These are phyloP conservation scores for Globisporangium nodosum DNA, from an alignment of 352 stramenopile genomes.

Conservation along the genomic window DNA sequence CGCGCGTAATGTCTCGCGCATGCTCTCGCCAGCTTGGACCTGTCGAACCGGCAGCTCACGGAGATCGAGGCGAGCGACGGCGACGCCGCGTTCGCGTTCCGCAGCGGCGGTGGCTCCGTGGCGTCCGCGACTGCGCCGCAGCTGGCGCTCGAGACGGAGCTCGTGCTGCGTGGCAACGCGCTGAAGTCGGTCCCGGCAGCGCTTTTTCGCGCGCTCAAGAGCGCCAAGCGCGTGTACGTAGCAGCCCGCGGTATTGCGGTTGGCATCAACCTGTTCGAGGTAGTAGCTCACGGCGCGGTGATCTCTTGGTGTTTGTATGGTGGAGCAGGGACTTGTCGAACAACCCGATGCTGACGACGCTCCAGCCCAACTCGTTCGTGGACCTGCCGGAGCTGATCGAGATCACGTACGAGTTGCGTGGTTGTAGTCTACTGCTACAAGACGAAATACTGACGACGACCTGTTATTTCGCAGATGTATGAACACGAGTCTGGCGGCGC, in stretches of 20 bases:
- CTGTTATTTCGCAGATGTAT: conserved; percentile 19
- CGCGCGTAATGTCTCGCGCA: not conserved
- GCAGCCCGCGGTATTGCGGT: no score
- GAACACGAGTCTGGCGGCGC: conserved; percentile 31
- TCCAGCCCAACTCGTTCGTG: conserved; percentile 43
- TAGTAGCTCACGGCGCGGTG: no score
- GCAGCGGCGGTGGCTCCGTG: conserved; percentile 12
- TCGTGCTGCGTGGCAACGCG: conserved; percentile 50
- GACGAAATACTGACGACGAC: no score
- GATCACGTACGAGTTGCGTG: conserved; percentile 28
- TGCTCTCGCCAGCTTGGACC: conserved; percentile 25
- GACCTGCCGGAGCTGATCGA: conserved; percentile 31
- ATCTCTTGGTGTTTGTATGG: not conserved
- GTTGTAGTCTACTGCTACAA: no score
- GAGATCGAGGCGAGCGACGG: conserved; percentile 21
- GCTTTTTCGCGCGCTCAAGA: conserved; percentile 40
- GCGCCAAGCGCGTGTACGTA: conserved; percentile 33
- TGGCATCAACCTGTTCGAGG: no score
- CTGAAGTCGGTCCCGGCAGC: conserved; percentile 29
- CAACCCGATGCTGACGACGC: conserved; percentile 41
- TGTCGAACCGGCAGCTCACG: conserved; percentile 27
- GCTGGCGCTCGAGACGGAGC: conserved; percentile 22
- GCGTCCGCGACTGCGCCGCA: conserved; percentile 14
- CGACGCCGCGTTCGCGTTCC: conserved; percentile 26
- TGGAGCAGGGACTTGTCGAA: conserved; percentile 38